phyloP scores from a whole-genome alignment of 768 basidiomycete genomes.

The Leccinum disarticulatum region DNA sequence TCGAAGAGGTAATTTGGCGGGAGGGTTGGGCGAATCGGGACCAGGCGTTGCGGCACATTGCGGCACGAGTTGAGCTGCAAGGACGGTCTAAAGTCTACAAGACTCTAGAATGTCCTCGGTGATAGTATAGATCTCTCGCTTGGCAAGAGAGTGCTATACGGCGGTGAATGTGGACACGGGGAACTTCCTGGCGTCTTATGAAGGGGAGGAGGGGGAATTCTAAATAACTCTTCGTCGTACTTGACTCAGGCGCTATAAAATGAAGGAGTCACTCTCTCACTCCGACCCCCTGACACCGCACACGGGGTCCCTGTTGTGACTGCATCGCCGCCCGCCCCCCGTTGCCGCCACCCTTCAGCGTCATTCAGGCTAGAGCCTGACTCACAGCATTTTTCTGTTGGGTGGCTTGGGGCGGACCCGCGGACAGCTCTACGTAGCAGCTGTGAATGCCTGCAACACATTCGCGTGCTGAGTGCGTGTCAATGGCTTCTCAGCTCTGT shows the following conservation, averaged over 20 bases:
- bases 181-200: slow-evolving; percentile 6
- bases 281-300: slow-evolving; percentile 26
- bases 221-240: slow-evolving; percentile 21
- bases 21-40: slow-evolving; percentile 27
- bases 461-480: neutral
- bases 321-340: slow-evolving; percentile 12
- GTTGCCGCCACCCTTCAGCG: slow-evolving; percentile 1
- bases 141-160: slow-evolving; percentile 25
- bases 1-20: slow-evolving; percentile 16
- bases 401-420: neutral
- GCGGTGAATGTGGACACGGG: neutral
- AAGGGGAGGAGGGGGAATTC: neutral
- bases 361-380: slow-evolving; percentile 2
- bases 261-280: slow-evolving; percentile 33
- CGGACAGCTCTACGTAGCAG: neutral
- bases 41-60: slow-evolving; percentile 40
- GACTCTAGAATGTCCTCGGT: slow-evolving; percentile 44
- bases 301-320: slow-evolving; percentile 21
- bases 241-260: slow-evolving; percentile 33
- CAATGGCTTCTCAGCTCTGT: neutral
- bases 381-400: neutral
- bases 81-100: slow-evolving; percentile 37
- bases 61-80: slow-evolving; percentile 24
- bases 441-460: neutral
- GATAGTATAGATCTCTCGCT: slow-evolving; percentile 22